These are phyloP conservation scores for Nakazawaea laoshanensis DNA, from an alignment of 805 yeast species.

Conservation along the genomic window DNA sequence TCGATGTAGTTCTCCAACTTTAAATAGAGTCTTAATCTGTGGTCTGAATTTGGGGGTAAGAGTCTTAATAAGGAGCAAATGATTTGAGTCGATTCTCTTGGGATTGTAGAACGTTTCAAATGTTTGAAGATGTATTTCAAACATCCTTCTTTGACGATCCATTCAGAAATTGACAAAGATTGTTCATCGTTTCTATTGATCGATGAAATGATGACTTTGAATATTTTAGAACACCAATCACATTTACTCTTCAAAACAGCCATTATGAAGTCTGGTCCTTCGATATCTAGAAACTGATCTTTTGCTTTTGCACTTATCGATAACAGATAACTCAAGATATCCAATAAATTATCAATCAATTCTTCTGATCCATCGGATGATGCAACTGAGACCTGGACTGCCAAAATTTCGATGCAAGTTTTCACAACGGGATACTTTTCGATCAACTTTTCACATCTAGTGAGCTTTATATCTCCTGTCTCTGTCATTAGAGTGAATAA, in stretches of 20 bases:
- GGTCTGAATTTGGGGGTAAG: too few relatives aligned
- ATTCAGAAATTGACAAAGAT: slow-evolving; percentile 1
- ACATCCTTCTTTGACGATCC: slow-evolving; percentile 4
- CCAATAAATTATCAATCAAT: slow-evolving; percentile 7
- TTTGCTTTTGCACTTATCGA: slow-evolving; percentile 7
- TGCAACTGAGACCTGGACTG: too few relatives aligned
- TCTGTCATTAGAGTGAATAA: slow-evolving; percentile 1
- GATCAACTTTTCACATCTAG: slow-evolving; percentile 1
- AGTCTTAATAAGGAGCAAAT: too few relatives aligned
- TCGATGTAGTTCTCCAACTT: too few relatives aligned
- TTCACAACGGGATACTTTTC: slow-evolving; percentile 4
- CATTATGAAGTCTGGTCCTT: slow-evolving; percentile 10
- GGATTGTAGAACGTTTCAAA: too few relatives aligned
- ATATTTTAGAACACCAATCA: slow-evolving; percentile 1
- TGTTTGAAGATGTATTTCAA: slow-evolving; percentile 10
- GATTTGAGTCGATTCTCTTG: too few relatives aligned
- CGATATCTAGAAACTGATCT: slow-evolving; percentile 10
- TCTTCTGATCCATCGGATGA: background rate
- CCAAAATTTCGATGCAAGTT: too few relatives aligned
- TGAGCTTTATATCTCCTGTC: slow-evolving; percentile 2
- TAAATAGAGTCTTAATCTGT: too few relatives aligned
- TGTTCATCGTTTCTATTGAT: slow-evolving; percentile 4
- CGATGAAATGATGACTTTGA: slow-evolving; percentile 1
- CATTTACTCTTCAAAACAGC: too few relatives aligned
- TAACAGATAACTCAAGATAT: slow-evolving; percentile 14